Evolutionary conservation across 129 eudicot species (phyloP).

Genomic region (Tagetes erecta): DNA sequence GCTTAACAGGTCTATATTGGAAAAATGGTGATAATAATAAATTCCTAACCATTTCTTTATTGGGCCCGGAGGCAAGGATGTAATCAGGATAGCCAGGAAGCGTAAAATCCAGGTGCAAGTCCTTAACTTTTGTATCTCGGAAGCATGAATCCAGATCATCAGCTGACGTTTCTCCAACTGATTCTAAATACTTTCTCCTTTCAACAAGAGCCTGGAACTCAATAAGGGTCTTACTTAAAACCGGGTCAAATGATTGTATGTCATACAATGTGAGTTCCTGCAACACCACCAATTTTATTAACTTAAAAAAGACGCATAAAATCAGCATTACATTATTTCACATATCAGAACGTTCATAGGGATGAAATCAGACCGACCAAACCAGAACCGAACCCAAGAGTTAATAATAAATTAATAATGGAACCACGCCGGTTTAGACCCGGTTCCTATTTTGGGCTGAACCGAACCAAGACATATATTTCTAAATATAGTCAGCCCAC

Average conservation of each 20-base stretch:
- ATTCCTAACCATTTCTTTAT: slow-evolving; percentile 55
- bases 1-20: not conserved
- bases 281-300: slow-evolving; percentile 6
- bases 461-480: not conserved
- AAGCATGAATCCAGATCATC: slow-evolving; percentile 43
- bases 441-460: not conserved
- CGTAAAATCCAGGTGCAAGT: slow-evolving; percentile 81
- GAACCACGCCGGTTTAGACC: not conserved
- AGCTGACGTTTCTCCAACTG: slow-evolving; percentile 31
- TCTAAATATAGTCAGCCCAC: not conserved
- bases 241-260: slow-evolving; percentile 85
- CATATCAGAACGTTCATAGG: not conserved
- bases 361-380: not conserved
- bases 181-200: slow-evolving; percentile 49
- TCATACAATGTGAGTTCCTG: slow-evolving; percentile 84
- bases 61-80: slow-evolving; percentile 44
- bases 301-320: not conserved
- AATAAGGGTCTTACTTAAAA: slow-evolving; percentile 59
- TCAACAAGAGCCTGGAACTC: slow-evolving; percentile 84
- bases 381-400: slow-evolving; percentile 13
- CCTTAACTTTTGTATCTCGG: slow-evolving; percentile 64
- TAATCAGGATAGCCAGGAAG: slow-evolving; percentile 96
- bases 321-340: not conserved
- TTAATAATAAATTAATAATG: not conserved
- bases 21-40: slow-evolving; percentile 4